Conservation (phyloP, 208 protist species). For the Leishmania arabica region DNA sequence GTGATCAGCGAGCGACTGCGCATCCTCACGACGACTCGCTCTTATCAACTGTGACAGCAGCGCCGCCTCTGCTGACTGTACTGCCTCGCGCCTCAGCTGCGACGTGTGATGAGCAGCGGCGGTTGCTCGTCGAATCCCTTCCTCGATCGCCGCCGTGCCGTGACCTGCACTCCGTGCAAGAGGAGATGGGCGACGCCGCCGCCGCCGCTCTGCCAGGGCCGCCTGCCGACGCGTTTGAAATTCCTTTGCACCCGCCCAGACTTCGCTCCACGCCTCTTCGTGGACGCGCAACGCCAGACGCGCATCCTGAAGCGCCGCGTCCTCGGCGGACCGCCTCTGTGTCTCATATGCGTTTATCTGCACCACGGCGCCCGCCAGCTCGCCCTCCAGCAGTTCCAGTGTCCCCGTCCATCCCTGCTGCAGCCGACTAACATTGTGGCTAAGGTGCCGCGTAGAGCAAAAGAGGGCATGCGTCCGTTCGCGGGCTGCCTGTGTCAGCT, state of each 20-base stretch:
- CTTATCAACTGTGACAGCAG: constrained; percentile 13
- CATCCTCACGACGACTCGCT: not conserved
- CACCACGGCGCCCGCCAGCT: constrained; percentile 13
- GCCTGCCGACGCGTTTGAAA: not conserved
- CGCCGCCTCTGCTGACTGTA: constrained; percentile 11
- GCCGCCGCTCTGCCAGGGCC: not conserved
- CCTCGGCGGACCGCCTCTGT: constrained; percentile 22
- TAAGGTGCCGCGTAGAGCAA: constrained; percentile 1
- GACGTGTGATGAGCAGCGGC: constrained; percentile 7
- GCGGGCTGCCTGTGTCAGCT: not conserved
- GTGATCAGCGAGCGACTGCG: constrained; percentile 5
- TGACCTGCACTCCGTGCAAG: not conserved
- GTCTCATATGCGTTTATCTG: constrained; percentile 25
- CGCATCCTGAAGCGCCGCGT: constrained; percentile 15
- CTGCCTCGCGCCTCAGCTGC: constrained; percentile 7
- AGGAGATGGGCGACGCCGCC: not conserved
- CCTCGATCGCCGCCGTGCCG: not conserved
- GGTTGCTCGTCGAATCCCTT: constrained; percentile 4
- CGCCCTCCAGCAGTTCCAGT: constrained; percentile 26
- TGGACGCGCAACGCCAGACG: not conserved
- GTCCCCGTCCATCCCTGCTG: constrained; percentile 18
- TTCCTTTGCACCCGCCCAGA: not conserved
- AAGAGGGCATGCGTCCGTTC: not conserved
- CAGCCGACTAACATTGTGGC: constrained; percentile 4
- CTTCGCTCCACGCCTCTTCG: constrained; percentile 17